These are phyloP conservation scores for Aspergillus egyptiacus DNA, from an alignment of 495 filamentous ascomycete genomes.

Conservation along the genomic window DNA sequence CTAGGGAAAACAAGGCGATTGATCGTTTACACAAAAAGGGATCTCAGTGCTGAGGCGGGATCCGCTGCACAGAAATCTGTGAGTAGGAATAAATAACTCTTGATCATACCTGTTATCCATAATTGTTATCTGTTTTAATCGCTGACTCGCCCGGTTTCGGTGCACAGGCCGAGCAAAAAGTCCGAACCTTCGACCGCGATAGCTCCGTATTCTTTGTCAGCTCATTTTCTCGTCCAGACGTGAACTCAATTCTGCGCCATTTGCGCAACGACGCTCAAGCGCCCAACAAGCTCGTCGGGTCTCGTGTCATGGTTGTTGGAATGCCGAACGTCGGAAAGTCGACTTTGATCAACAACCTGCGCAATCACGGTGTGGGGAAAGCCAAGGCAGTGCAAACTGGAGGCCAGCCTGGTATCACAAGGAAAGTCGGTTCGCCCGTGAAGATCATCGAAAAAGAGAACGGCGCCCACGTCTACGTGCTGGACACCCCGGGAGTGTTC, in stretches of 20 bases:
- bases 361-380: slow-evolving; percentile 58
- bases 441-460: slow-evolving; percentile 62
- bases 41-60: slow-evolving; percentile 53
- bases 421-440: slow-evolving; percentile 76
- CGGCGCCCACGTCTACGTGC: slow-evolving; percentile 54
- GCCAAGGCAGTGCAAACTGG: slow-evolving; percentile 80
- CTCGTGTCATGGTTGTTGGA: slow-evolving; percentile 79
- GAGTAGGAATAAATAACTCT: slow-evolving; percentile 16
- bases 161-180: slow-evolving; percentile 36
- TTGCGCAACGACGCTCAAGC: slow-evolving; percentile 42
- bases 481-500: slow-evolving; percentile 84
- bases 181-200: slow-evolving; percentile 54
- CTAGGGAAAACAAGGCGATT: slow-evolving; percentile 64
- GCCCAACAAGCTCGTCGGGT: slow-evolving; percentile 55
- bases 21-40: slow-evolving; percentile 86
- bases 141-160: no score
- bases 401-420: slow-evolving; percentile 79
- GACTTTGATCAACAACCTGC: slow-evolving; percentile 80
- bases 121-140: no score
- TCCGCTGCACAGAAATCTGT: slow-evolving; percentile 27
- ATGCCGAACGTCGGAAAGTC: slow-evolving; percentile 97
- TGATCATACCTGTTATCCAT: no score
- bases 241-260: slow-evolving; percentile 51
- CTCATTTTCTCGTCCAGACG: slow-evolving; percentile 42
- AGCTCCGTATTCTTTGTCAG: slow-evolving; percentile 61